phyloP scores from a whole-genome alignment of 2,329 filamentous ascomycete species.

The Sporothrix brunneoviolacea region DNA sequence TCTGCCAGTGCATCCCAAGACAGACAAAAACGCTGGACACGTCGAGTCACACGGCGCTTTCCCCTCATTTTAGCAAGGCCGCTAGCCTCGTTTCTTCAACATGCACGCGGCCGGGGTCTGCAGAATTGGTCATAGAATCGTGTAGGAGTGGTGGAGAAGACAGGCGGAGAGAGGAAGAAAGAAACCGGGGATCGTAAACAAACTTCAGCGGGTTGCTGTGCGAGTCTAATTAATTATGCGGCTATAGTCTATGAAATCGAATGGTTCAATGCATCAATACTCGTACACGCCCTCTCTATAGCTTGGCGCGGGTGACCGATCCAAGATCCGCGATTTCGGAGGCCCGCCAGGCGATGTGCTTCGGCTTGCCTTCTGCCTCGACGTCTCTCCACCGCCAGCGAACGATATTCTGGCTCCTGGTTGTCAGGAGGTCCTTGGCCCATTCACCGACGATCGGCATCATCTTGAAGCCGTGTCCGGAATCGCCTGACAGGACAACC shows the following conservation, averaged over 20 bases:
- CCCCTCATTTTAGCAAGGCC: no score
- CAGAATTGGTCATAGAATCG: no score
- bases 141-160: no score
- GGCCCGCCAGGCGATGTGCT: neutral
- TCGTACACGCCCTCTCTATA: neutral
- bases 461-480: conserved; percentile 8
- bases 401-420: neutral
- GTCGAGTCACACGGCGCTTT: no score
- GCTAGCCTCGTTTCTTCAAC: no score
- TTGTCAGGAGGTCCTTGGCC: neutral
- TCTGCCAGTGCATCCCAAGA: no score
- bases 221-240: no score
- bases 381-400: neutral
- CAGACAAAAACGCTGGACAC: no score
- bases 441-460: neutral
- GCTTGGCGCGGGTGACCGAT: neutral
- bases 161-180: no score
- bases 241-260: neutral
- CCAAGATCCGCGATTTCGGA: neutral
- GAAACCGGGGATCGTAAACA: no score
- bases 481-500: neutral
- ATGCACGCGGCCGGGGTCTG: no score
- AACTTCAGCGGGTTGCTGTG: no score
- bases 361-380: neutral
- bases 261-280: neutral